Evolutionary conservation across 306 rosid genomes (phyloP).

Genomic region (Castanea crenata): DNA sequence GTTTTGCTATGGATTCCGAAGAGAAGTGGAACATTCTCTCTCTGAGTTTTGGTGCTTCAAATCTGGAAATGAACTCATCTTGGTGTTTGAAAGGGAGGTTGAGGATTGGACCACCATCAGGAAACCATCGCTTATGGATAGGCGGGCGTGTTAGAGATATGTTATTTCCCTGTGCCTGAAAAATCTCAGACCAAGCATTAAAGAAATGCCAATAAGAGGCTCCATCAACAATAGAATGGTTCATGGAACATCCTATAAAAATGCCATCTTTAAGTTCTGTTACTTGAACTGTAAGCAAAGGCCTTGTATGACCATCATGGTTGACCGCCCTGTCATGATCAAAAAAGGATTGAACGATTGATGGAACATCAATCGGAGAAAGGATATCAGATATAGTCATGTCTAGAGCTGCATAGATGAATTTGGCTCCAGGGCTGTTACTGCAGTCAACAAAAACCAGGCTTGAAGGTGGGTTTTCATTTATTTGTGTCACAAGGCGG

Average conservation of each 20-base stretch:
- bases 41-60: slow-evolving; percentile 36
- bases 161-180: slow-evolving; percentile 23
- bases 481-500: slow-evolving; percentile 35
- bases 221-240: slow-evolving; percentile 53
- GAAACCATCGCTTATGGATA: slow-evolving; percentile 50
- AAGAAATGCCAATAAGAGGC: slow-evolving; percentile 63
- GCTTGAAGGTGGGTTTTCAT: slow-evolving; percentile 30
- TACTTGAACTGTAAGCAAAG: slow-evolving; percentile 54
- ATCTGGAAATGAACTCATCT: slow-evolving; percentile 42
- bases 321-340: slow-evolving; percentile 54
- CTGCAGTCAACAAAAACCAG: slow-evolving; percentile 39
- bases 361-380: slow-evolving; percentile 51
- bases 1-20: slow-evolving; percentile 42
- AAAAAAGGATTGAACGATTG: slow-evolving; percentile 49
- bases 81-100: slow-evolving; percentile 50
- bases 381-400: slow-evolving; percentile 44
- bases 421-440: slow-evolving; percentile 42
- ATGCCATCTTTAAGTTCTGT: slow-evolving; percentile 60
- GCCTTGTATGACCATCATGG: slow-evolving; percentile 60
- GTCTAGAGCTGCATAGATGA: slow-evolving; percentile 48
- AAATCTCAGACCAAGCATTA: slow-evolving; percentile 57
- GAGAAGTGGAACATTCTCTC: slow-evolving; percentile 63
- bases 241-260: slow-evolving; percentile 66
- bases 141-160: slow-evolving; percentile 33
- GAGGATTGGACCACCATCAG: slow-evolving; percentile 35